Evolutionary conservation across 805 yeast species (phyloP), one percentile per base, ranked within the genome.

Genomic region (Clavispora fructus): DNA sequence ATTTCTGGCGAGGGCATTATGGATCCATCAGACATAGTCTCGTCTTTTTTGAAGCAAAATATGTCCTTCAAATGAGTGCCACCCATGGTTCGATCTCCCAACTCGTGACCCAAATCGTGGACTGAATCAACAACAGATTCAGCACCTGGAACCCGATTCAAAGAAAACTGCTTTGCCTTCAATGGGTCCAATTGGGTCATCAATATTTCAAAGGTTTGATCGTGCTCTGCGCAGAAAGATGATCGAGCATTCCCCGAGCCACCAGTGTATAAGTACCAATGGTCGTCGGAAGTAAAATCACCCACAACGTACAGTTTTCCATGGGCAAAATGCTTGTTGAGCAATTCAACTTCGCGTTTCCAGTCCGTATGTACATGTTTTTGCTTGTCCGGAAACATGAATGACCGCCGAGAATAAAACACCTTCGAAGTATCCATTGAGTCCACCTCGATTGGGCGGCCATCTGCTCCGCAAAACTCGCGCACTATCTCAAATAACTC

Each of bases 331-430:
- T 73, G 79, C 45, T 73, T 63, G 68, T 87, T 81, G 60, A 92
- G 77, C 58, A 78, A 80, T 16, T 67, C 65, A 16, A 90, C 85
- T 62, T 92, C 99, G 60, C 79, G 81, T 35, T 76, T 71, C 99
- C 99, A 92, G 57, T 81, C 82, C 47, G 78, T 78, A 64, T 92
- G 98, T 42, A 95, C 83, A 47, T 81, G 80, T 40, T 76, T 72
- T 68, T 92, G 99, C 59, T 77, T 82, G 37, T 82, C 80, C 9
- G 98, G 99, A 64, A 90, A 92, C 92, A 92, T 83, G 67, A 91
- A 91, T 32, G 89, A 78, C 64, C 96, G 81, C 63, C 97, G 80
- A 5, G 97, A 89, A 67, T 94, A 92, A 58, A 92, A 90, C 6
- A 89, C 82, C 55, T 85, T 78, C 65, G 75, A 78, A 29, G 88